Conservation (phyloP, 257 asterid species). For the Solanum bukasovii region DNA sequence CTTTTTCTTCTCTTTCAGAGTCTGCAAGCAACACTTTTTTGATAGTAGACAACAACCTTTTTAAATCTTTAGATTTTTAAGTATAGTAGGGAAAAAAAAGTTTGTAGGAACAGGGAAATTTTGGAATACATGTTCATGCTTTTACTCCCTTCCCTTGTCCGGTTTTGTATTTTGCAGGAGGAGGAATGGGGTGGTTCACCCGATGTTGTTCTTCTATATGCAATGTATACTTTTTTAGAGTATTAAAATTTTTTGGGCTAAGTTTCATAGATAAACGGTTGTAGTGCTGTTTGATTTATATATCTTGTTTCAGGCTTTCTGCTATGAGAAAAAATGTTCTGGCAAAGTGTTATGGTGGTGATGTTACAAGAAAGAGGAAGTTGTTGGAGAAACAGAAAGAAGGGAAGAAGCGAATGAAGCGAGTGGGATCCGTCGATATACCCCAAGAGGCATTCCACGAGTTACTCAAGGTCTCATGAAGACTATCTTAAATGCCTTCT, state of each 20-base stretch:
- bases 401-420: slow-evolving; percentile 98
- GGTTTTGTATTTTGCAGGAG: background rate
- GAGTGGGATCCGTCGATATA: slow-evolving; percentile 90
- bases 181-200: background rate
- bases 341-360: slow-evolving; percentile 97
- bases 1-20: background rate
- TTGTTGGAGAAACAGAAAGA: slow-evolving; percentile 93
- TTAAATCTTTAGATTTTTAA: background rate
- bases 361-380: slow-evolving; percentile 71
- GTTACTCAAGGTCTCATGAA: slow-evolving; percentile 71
- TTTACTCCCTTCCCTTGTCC: background rate
- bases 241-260: background rate
- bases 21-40: background rate
- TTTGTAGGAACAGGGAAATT: background rate
- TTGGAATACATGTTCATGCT: background rate
- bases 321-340: slow-evolving; percentile 97
- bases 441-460: slow-evolving; percentile 97
- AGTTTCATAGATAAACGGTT: background rate
- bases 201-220: background rate
- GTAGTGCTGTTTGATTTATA: background rate
- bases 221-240: too few relatives aligned
- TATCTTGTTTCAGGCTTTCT: slow-evolving; percentile 37
- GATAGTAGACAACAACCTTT: background rate
- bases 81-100: background rate
- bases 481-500: background rate